Base-by-base conservation (phyloP, 495 filamentous ascomycete species). In the Lasiosphaeris hirsuta region DNA sequence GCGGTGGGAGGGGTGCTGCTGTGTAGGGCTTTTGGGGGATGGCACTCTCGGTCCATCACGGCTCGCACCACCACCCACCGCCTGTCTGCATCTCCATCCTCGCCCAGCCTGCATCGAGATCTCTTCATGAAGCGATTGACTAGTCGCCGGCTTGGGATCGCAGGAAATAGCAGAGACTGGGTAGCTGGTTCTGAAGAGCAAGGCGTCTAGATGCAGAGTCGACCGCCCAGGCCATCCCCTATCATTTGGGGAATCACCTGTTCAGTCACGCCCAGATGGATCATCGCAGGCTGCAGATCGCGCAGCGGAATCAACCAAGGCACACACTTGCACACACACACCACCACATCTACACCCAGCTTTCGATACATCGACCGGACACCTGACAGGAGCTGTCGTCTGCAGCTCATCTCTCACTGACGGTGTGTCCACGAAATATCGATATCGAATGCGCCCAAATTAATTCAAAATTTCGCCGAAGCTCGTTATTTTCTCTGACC, bases 201-300 rank as follows among this genome's bases (percentile, higher is more conserved):
- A 44, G n/a, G 41, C 41, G 41, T 44, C 41, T 44, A 41, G 41
- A 44, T 44, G 41, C 41, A 18, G 38, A 44, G 10, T n/a, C 41
- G 41, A 44, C 41, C 18, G 41, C 18, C 41, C 41, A 44, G 48
- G 35, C 33, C 33, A 51, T 51, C 48, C 48, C 3, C 10, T 15
- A 15, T 36, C 30, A n/a, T n/a, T 17, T 5, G 35, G 3, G 10
- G 8, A 30, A 30, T 30, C 23, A 2, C 23, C 19, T 37, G 30
- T 51, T 23, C 43, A 19, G 43, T 30, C 23, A 30, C 23, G 2
- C 23, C 2, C 5, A 30, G 23, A 30, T 30, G 23, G 23, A 30
- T 30, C 43, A 45, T 45, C 17, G 43, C 43, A 13, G 30, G 43
- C 43, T 45, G 43, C 43, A 45, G 43, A 45, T 45, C 17, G 10